Conservation (phyloP, 345 rosid species). For the Murraya koenigii region DNA sequence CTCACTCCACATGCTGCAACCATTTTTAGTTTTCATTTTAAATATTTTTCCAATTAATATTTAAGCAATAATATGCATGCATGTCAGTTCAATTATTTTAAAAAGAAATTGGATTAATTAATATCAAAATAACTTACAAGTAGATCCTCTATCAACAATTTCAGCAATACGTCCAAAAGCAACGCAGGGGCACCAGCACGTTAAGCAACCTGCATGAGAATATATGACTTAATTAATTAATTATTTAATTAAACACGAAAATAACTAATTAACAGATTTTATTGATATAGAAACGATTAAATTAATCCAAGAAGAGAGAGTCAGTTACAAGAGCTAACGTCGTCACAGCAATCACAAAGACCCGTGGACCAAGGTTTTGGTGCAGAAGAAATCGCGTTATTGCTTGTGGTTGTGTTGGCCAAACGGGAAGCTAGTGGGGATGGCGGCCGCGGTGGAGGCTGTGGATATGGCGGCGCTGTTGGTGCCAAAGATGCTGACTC, state of each 20-base stretch:
- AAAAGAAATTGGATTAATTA: too few relatives aligned
- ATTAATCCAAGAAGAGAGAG: too few relatives aligned
- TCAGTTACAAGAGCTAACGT: conserved; percentile 38
- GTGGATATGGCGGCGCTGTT: conserved; percentile 26
- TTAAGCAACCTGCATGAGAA: conserved; percentile 43
- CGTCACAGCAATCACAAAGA: conserved; percentile 47
- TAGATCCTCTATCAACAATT: conserved; percentile 60
- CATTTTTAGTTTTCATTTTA: too few relatives aligned
- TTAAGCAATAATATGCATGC: too few relatives aligned
- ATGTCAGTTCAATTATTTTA: too few relatives aligned
- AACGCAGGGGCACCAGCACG: conserved; percentile 71
- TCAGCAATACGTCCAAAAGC: conserved; percentile 65
- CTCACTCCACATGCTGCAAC: conserved; percentile 52
- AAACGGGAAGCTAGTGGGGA: neutral
- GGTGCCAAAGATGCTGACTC: conserved; percentile 9
- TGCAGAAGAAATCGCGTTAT: neutral
- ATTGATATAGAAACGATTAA: too few relatives aligned
- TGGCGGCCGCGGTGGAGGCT: neutral
- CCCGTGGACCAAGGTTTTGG: conserved; percentile 45
- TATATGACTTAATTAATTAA: neutral
- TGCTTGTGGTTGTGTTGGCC: neutral
- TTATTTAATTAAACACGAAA: too few relatives aligned
- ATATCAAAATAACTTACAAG: conserved; percentile 24
- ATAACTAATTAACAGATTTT: too few relatives aligned
- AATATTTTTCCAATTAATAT: too few relatives aligned